Conservation (phyloP, 2,329 filamentous ascomycete species). For the Gremmenia infestans region DNA sequence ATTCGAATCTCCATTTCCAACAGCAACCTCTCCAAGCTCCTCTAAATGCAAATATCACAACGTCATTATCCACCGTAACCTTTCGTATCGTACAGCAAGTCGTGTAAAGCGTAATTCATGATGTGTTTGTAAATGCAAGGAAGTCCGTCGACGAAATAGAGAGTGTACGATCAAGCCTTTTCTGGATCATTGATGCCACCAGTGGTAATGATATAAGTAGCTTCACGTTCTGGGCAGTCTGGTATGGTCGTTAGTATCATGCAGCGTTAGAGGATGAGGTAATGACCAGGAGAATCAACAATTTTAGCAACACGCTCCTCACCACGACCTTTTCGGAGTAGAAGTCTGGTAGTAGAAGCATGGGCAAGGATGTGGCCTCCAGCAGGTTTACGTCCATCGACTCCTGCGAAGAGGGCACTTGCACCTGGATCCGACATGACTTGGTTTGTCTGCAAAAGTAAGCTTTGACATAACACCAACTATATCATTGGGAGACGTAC, state of each 20-base stretch:
- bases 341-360: conserved; percentile 60
- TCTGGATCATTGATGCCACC: conserved; percentile 65
- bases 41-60: conserved; percentile 7
- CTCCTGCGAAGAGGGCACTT: conserved; percentile 61
- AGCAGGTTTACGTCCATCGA: conserved; percentile 62
- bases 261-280: neutral
- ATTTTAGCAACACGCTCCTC: conserved; percentile 68
- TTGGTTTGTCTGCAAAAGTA: conserved; percentile 54
- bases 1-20: conserved; percentile 9
- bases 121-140: neutral
- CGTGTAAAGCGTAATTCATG: neutral
- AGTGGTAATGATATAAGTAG: conserved; percentile 65
- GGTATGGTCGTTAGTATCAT: neutral
- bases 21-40: conserved; percentile 16
- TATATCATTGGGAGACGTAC: conserved; percentile 31
- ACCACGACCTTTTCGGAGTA: conserved; percentile 63
- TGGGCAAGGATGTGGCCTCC: conserved; percentile 66
- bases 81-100: neutral
- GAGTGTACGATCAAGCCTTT: conserved; percentile 40
- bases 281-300: conserved; percentile 58
- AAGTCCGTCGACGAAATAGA: neutral
- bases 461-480: neutral
- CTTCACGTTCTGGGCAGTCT: conserved; percentile 65
- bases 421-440: conserved; percentile 67
- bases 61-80: neutral